phyloP scores from a whole-genome alignment of 176 grass and related monocot genomes.

The Cenchrus fungigraminus region DNA sequence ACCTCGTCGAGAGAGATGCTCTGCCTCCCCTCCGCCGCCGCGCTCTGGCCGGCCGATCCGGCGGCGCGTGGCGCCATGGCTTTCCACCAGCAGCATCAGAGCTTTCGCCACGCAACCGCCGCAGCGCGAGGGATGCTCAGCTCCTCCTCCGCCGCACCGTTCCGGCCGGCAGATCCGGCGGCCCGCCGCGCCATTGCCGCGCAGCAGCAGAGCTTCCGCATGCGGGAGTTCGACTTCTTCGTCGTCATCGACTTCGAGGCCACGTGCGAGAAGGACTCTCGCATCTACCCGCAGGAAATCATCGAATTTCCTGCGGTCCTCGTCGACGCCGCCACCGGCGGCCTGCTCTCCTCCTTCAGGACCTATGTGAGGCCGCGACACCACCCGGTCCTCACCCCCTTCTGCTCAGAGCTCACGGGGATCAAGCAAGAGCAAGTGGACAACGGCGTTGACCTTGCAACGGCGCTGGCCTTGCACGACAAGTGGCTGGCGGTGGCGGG shows the following conservation, averaged over 20 bases:
- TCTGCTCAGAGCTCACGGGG: too few species aligned
- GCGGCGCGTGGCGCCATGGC: neutral
- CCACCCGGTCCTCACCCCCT: slow-evolving; percentile 40
- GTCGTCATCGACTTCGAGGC: slow-evolving; percentile 77
- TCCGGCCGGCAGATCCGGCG: neutral
- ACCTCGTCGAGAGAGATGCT: neutral
- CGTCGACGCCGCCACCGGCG: slow-evolving; percentile 30
- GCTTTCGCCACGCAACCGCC: neutral
- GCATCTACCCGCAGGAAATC: too few species aligned
- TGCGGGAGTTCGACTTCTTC: slow-evolving; percentile 52
- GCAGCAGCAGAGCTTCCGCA: slow-evolving; percentile 1
- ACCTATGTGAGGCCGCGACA: slow-evolving; percentile 59
- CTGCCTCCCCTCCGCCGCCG: neutral
- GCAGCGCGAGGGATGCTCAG: neutral
- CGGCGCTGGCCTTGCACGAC: slow-evolving; percentile 66
- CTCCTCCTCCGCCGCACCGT: neutral
- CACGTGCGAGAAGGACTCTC: slow-evolving; percentile 51
- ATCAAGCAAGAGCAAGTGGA: neutral
- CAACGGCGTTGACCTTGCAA: slow-evolving; percentile 51
- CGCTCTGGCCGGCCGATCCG: neutral
- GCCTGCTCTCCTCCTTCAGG: slow-evolving; percentile 55
- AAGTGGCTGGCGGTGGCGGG: slow-evolving; percentile 41
- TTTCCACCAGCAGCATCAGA: neutral
- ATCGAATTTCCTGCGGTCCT: too few species aligned
- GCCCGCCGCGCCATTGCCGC: neutral